Base-by-base conservation (phyloP, 192 early-diverging fungal genomes). In the Backusella circina region DNA sequence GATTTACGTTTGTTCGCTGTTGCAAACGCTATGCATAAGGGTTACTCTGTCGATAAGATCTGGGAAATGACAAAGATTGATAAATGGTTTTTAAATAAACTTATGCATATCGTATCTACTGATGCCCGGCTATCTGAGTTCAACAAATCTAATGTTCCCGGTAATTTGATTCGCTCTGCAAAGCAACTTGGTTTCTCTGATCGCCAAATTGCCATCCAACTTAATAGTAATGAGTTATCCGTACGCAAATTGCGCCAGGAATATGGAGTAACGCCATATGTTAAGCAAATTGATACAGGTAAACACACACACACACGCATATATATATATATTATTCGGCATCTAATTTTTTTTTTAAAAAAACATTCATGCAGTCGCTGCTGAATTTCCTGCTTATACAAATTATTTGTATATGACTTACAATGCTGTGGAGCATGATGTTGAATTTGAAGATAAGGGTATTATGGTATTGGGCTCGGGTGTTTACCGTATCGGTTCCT, bases 391-490 rank as follows among this genome's bases (percentile, higher is more conserved):
- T 21, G 93, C 93, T 72, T 92, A 88, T 77, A 99, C 98, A 75
- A 99, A 99, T 90, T 99, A 99, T 82, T 84, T 99, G 75, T 99
- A 99, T 85, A 93, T 93, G 82, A 99, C 97, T 26, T 98, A 98
- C 89, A 98, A 96, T 78, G 98, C 96, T 54, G 85, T 89, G 1
- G 92, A 95, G 84, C 92, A 98, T 86, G 98, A 99, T 82, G 84
- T 99, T 41, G 74, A 81, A 1, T 99, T 98, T 84, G 90, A 93
- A 68, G 98, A 99, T 80, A 89, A 94, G 80, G 98, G 97, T 64
- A 88, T 95, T 23, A 98, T 98, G 95, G 98, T 99, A 36, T 86
- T 99, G 23, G 98, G 98, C 32, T 94, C 93, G 7, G 98, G 98
- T 70, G 98, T 99, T 0, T 99, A 99, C 87, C 94, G 98, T 75